These are phyloP conservation scores for Sporisorium scitamineum DNA, from an alignment of 1,284 basidiomycete genomes.

Conservation along the genomic window DNA sequence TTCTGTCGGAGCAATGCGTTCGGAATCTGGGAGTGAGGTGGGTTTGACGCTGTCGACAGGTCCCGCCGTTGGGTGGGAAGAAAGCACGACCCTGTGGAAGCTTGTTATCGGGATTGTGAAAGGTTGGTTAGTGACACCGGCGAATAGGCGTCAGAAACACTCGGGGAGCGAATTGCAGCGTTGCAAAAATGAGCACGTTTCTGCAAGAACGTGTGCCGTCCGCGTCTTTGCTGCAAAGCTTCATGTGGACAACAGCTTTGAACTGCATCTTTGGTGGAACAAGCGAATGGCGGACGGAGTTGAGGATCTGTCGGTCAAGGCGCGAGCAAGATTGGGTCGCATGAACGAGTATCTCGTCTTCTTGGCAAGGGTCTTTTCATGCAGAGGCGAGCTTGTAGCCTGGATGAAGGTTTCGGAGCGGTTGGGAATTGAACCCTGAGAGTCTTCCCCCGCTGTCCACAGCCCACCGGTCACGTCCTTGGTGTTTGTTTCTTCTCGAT, in stretches of 20 bases:
- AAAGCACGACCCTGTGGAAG: background rate
- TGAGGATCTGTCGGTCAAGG: background rate
- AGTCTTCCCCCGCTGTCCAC: too few relatives aligned
- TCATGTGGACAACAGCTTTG: too few relatives aligned
- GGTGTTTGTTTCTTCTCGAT: background rate
- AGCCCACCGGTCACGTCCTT: background rate
- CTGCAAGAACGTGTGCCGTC: background rate
- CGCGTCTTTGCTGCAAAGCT: background rate
- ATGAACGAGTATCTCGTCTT: background rate
- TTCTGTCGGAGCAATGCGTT: background rate
- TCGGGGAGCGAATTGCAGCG: background rate
- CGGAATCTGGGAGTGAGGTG: background rate
- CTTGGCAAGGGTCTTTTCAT: background rate
- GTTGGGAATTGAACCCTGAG: background rate
- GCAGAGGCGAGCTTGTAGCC: too few relatives aligned
- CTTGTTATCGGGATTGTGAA: background rate
- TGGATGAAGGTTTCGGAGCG: background rate
- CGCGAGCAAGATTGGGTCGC: background rate
- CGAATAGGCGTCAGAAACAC: background rate
- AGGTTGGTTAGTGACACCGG: background rate
- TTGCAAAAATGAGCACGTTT: background rate
- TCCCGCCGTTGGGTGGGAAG: background rate
- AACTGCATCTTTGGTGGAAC: too few relatives aligned
- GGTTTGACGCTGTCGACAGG: background rate
- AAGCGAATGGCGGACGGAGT: background rate